Evolutionary conservation across 441 rosid genomes (phyloP).

Genomic region (Populus hybrid): DNA sequence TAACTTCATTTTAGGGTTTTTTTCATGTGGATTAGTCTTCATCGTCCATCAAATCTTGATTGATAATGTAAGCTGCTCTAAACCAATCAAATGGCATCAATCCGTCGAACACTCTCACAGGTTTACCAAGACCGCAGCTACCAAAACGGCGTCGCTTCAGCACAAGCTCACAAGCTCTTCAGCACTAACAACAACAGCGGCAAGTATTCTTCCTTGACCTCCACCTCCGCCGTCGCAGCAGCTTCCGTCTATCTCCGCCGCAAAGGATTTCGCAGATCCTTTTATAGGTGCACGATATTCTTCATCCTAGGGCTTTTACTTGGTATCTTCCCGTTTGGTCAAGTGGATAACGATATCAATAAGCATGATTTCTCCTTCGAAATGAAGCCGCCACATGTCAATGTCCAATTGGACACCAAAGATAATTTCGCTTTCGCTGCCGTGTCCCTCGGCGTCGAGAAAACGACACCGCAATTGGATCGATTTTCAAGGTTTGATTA

Average conservation of each 20-base stretch:
- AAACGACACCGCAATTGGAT: background rate
- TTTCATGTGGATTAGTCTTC: background rate
- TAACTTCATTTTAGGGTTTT: slow-evolving; percentile 2
- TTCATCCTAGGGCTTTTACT: slow-evolving; percentile 60
- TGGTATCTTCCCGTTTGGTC: slow-evolving; percentile 63
- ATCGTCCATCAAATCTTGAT: slow-evolving; percentile 4
- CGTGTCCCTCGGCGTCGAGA: background rate
- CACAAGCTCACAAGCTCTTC: slow-evolving; percentile 41
- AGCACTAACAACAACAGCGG: slow-evolving; percentile 22
- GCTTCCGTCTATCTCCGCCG: slow-evolving; percentile 29
- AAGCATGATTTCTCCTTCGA: slow-evolving; percentile 52
- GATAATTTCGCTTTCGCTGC: slow-evolving; percentile 19
- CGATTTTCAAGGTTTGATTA: slow-evolving; percentile 31
- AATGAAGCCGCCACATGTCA: slow-evolving; percentile 54
- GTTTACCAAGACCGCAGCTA: slow-evolving; percentile 53
- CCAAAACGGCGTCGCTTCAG: slow-evolving; percentile 40
- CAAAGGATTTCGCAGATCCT: slow-evolving; percentile 56
- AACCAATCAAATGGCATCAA: slow-evolving; percentile 61
- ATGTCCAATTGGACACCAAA: slow-evolving; percentile 36
- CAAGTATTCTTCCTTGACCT: slow-evolving; percentile 24
- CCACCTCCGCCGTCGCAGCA: slow-evolving; percentile 23
- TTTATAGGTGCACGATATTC: slow-evolving; percentile 53
- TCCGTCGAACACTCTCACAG: slow-evolving; percentile 87
- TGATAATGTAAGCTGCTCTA: slow-evolving; percentile 22
- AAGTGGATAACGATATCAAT: slow-evolving; percentile 39